These are phyloP conservation scores for Solanum chaucha DNA, from an alignment of 257 asterid species.

Conservation along the genomic window DNA sequence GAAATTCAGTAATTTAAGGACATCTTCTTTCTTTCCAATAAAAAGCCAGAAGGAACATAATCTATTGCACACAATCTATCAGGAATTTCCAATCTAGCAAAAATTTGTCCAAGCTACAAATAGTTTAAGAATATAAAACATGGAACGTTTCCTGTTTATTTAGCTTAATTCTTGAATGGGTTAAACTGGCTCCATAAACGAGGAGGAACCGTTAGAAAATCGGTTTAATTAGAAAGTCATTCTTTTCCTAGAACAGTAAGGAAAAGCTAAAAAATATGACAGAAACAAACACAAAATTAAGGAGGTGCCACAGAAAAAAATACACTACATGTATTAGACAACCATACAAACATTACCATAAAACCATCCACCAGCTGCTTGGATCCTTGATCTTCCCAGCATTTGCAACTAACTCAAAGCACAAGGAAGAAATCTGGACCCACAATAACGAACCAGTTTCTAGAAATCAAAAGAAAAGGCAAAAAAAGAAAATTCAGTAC, in stretches of 20 bases:
- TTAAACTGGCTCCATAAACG: background rate
- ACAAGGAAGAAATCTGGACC: background rate
- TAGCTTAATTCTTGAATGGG: background rate
- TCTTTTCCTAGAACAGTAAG: background rate
- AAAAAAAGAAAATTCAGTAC: background rate
- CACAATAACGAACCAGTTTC: background rate
- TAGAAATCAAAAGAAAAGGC: background rate
- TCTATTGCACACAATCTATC: background rate
- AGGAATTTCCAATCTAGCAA: background rate
- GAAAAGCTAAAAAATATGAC: background rate
- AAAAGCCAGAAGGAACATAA: background rate
- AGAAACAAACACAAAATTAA: background rate
- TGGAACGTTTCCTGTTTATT: background rate
- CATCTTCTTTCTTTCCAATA: background rate
- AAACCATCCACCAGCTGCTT: background rate
- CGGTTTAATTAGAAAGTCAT: background rate
- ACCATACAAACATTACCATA: background rate
- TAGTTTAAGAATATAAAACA: background rate
- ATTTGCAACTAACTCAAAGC: background rate
- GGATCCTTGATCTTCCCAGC: background rate
- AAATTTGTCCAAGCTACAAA: background rate
- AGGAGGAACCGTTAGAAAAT: background rate
- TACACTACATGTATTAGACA: background rate
- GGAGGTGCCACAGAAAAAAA: background rate
- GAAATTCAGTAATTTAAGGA: background rate